phyloP scores from a whole-genome alignment of 176 grass and related monocot species.

The Oryza officinalis region DNA sequence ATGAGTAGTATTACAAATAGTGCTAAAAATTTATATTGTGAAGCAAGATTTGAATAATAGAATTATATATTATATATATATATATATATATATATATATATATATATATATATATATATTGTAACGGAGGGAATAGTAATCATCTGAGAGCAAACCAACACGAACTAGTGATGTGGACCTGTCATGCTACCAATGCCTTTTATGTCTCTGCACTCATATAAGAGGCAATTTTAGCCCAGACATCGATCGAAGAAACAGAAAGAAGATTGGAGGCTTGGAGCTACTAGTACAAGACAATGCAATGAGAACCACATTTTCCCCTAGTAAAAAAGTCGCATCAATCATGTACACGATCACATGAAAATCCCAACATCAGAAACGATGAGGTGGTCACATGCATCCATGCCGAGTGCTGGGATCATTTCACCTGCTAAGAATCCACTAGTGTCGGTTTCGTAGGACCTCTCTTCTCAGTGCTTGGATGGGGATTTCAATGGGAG shows the following conservation, averaged over 20 bases:
- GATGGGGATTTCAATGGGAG: neutral
- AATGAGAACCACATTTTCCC: neutral
- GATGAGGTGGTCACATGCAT: neutral
- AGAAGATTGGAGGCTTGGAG: neutral
- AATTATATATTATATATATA: too few relatives aligned
- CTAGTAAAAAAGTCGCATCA: neutral
- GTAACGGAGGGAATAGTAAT: neutral
- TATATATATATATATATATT: too few relatives aligned
- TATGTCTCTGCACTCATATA: neutral
- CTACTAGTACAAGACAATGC: neutral
- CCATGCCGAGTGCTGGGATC: neutral
- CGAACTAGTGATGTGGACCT: neutral
- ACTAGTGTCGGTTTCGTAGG: neutral
- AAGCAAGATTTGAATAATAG: too few relatives aligned
- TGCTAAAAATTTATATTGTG: too few relatives aligned
- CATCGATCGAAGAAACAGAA: neutral
- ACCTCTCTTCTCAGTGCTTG: neutral
- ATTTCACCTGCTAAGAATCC: neutral
- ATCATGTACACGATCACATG: constrained; percentile 5
- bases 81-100: too few relatives aligned
- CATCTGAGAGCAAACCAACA: neutral
- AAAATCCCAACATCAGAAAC: neutral
- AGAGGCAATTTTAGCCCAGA: neutral
- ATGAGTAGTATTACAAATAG: too few relatives aligned
- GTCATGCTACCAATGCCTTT: neutral